phyloP scores from a whole-genome alignment of 139 green algal genomes.

The Trebouxia sp. region DNA sequence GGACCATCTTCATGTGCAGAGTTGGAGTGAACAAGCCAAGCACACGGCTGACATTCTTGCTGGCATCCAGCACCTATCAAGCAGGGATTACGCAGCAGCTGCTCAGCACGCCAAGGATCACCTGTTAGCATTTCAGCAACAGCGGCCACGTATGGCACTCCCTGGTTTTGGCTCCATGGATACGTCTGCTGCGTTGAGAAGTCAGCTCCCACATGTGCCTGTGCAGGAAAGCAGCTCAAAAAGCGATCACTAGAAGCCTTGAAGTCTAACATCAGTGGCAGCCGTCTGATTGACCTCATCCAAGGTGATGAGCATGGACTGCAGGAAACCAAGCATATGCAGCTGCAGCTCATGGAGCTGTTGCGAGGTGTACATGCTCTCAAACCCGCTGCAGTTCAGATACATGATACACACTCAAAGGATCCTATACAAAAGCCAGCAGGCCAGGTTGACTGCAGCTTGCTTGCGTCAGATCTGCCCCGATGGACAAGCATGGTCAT shows the following conservation, averaged over 20 bases:
- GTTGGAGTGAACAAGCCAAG: background rate
- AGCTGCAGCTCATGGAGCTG: background rate
- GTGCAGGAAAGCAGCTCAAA: background rate
- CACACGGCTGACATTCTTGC: background rate
- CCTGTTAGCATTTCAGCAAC: background rate
- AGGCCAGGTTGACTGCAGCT: background rate
- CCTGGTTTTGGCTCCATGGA: background rate
- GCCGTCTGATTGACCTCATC: background rate
- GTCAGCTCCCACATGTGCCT: background rate
- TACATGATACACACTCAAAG: background rate
- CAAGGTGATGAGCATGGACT: background rate
- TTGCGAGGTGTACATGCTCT: background rate
- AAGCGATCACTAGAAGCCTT: background rate
- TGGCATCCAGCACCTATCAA: background rate
- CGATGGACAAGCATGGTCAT: background rate
- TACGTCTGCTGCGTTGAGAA: background rate
- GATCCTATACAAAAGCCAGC: background rate
- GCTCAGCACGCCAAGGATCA: background rate
- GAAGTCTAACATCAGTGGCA: background rate
- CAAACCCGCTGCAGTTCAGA: background rate
- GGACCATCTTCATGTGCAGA: background rate
- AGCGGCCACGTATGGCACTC: background rate
- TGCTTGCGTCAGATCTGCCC: background rate
- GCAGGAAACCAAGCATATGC: background rate
- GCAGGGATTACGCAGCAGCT: background rate